Percentiles rank a stretch among this genome's conserved stretches.
Conservation (phyloP, 805 yeast genomes). For the Starmerella sirachaensis region DNA sequence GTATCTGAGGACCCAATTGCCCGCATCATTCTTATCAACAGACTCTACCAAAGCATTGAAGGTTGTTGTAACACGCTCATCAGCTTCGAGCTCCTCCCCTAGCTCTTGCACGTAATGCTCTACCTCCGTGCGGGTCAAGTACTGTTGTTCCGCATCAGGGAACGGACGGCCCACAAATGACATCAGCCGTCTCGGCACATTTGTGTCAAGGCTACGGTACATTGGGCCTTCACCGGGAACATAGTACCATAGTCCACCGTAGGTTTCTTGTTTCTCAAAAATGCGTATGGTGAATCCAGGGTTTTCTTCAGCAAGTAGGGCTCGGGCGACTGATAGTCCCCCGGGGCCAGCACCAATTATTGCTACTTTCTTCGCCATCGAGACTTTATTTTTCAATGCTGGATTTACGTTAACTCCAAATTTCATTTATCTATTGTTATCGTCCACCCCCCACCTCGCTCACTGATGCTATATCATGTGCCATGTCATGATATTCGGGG, state of each 20-base stretch:
- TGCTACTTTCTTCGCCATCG: no score
- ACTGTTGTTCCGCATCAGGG: constrained; percentile 35
- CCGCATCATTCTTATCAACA: constrained; percentile 29
- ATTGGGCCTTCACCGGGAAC: constrained; percentile 36
- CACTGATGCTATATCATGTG: no score
- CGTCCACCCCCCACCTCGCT: no score
- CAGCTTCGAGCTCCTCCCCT: constrained; percentile 32
- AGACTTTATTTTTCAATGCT: no score
- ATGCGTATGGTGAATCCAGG: constrained; percentile 40
- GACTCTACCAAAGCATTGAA: constrained; percentile 40
- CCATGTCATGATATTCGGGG: no score
- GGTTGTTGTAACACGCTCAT: constrained; percentile 25
- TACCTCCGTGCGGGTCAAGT: constrained; percentile 52
- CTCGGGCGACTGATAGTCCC: constrained; percentile 57
- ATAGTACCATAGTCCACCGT: constrained; percentile 74
- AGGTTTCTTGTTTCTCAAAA: constrained; percentile 43
- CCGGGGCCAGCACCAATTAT: constrained; percentile 71
- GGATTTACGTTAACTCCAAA: no score
- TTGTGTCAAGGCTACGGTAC: constrained; percentile 57
- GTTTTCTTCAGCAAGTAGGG: constrained; percentile 39
- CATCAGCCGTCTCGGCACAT: constrained; percentile 55
- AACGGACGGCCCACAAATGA: constrained; percentile 45
- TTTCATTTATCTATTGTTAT: no score
- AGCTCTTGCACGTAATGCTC: constrained; percentile 46
- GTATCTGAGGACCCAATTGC: constrained; percentile 32